Percentiles rank a stretch among this genome's conserved stretches.
phyloP scores from a whole-genome alignment of 768 basidiomycete species.

The Leccinum sublutescens region DNA sequence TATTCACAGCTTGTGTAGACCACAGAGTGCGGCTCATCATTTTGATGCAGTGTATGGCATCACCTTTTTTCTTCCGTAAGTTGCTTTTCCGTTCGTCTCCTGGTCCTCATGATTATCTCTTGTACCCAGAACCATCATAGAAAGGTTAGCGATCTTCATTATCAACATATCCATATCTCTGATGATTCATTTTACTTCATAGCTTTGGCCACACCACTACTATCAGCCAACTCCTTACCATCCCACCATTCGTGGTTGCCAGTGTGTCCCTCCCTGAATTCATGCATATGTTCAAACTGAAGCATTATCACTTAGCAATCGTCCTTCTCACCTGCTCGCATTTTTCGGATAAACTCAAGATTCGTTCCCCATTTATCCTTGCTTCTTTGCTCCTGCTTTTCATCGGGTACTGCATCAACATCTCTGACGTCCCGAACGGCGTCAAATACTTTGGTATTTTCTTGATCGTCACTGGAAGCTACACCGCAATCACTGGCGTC shows the following conservation, averaged over 20 bases:
- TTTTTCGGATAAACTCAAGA: slow-evolving; percentile 54
- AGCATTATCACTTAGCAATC: slow-evolving; percentile 40
- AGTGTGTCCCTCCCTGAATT: slow-evolving; percentile 40
- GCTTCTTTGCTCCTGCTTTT: slow-evolving; percentile 48
- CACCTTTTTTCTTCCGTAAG: slow-evolving; percentile 68
- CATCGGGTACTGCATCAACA: slow-evolving; percentile 63
- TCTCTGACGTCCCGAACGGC: slow-evolving; percentile 48
- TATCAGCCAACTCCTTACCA: slow-evolving; percentile 62
- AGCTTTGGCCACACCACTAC: slow-evolving; percentile 60
- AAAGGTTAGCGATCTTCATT: slow-evolving; percentile 31
- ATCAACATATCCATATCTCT: too few species aligned
- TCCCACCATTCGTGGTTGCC: slow-evolving; percentile 64
- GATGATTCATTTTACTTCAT: slow-evolving; percentile 4
- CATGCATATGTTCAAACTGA: background rate
- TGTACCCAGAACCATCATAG: slow-evolving; percentile 54
- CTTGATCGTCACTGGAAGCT: slow-evolving; percentile 63
- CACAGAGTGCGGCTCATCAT: background rate
- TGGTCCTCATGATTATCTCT: background rate
- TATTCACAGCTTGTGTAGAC: background rate
- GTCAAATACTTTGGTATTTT: slow-evolving; percentile 75
- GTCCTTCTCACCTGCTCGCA: slow-evolving; percentile 49
- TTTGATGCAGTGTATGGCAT: slow-evolving; percentile 57
- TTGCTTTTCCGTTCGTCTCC: slow-evolving; percentile 10
- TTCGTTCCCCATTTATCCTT: slow-evolving; percentile 59
- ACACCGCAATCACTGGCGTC: slow-evolving; percentile 53